A percentile compares a stretch with the other conserved stretches of the same genome.
Conservation (phyloP, 805 yeast genomes). For the Ogataea haglerorum region DNA sequence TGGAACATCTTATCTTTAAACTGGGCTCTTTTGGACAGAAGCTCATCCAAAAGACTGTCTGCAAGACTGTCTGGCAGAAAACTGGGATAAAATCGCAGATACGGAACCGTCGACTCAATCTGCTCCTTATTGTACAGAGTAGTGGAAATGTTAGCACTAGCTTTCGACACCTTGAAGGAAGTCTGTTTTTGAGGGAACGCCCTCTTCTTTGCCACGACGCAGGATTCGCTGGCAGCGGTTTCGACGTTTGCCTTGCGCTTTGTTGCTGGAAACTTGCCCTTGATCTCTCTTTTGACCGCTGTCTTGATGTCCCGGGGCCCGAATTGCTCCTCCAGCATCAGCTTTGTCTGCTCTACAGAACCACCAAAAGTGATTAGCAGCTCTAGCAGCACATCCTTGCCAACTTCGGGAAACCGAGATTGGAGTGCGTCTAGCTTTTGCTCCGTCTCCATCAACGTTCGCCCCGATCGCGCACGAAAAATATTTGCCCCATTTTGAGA, state of each 20-base stretch:
- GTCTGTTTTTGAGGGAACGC: neutral
- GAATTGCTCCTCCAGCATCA: conserved; percentile 38
- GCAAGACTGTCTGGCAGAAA: conserved; percentile 53
- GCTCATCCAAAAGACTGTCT: conserved; percentile 38
- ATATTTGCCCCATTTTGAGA: neutral
- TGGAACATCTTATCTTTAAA: conserved; percentile 49
- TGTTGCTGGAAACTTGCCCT: too few species aligned
- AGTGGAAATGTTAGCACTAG: neutral
- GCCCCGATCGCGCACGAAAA: conserved; percentile 3
- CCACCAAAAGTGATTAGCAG: conserved; percentile 54
- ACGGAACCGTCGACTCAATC: conserved; percentile 42
- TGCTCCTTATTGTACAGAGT: conserved; percentile 50
- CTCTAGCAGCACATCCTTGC: conserved; percentile 43
- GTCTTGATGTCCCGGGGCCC: neutral
- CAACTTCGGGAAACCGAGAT: conserved; percentile 42
- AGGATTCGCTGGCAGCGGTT: too few species aligned
- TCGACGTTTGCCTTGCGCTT: too few species aligned
- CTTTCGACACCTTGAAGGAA: neutral
- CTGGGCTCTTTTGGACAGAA: conserved; percentile 38
- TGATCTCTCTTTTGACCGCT: too few species aligned
- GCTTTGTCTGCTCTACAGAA: conserved; percentile 40
- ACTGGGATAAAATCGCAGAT: conserved; percentile 46
- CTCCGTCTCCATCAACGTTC: conserved; percentile 33
- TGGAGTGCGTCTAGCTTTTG: conserved; percentile 37
- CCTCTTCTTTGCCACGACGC: too few species aligned